Evolutionary conservation across 2,329 filamentous ascomycete genomes (phyloP), one percentile per base, ranked within the genome.

Genomic region (Aspergillus fumigatiaffinis): DNA sequence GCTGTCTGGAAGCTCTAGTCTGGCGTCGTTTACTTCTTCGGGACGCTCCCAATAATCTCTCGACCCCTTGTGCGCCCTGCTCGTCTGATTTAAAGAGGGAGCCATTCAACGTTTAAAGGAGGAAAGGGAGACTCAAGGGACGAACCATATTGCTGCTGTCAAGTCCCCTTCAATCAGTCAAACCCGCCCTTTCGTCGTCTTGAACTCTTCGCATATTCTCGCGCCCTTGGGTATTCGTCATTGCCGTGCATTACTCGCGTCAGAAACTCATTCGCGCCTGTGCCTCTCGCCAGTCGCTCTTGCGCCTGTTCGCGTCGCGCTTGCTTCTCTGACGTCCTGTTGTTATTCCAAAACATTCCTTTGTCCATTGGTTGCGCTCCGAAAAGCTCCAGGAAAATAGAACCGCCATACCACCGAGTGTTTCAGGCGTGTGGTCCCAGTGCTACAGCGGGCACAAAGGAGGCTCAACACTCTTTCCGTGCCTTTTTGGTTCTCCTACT

Each of bases 311-410:
- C 58, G 61, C 64, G 62, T 59, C 62, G 63, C 59, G 61, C 63
- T 52, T 61, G 52, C 57, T 59, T 62, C 57, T 63, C 61, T 59
- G 55, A 66, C 65, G 60, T 63, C 51, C 59, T 60, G 64, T 66
- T 61, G 55, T 55, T 60, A 60, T 48, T 56, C 59, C 69, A 68
- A 71, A 71, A 71, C 69, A 71, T 69, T 69, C 68, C 63, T 59
- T 38, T 56, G 56, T 56, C 47, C 38, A 52, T 53, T 47, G 42
- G 55, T 58, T 61, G 62, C 59, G 55, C 48, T 57, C 58, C 53
- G 47, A 57, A 50, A 57, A 55, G 52, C 56, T 53, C 52, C 51
- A 32, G 48, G 51, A 51, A 41, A 47, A 38, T 26, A 50, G 44
- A 50, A 51, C 53, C 52, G 42, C 29, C 38, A 49, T 54, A 57